phyloP scores from a whole-genome alignment of 768 basidiomycete genomes.

The Multifurca ochricompacta region DNA sequence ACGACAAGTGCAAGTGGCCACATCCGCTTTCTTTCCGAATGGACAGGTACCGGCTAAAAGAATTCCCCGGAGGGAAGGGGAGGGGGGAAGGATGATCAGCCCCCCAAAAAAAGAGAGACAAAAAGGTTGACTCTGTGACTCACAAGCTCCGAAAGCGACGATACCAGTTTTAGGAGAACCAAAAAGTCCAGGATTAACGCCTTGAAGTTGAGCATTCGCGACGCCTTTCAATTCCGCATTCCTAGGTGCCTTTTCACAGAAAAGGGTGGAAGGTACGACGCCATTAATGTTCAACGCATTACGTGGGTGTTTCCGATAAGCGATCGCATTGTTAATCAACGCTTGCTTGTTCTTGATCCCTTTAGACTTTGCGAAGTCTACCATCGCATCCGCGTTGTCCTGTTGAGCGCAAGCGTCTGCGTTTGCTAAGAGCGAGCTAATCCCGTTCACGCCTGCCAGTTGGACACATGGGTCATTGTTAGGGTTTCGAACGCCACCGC shows the following conservation, averaged over 20 bases:
- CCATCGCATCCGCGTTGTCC: conserved; percentile 42
- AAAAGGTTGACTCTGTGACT: no score
- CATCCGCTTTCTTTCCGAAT: conserved; percentile 13
- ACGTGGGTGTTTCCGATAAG: conserved; percentile 37
- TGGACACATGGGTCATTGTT: conserved; percentile 36
- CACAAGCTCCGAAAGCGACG: conserved; percentile 38
- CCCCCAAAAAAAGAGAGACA: not conserved
- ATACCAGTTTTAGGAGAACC: conserved; percentile 43
- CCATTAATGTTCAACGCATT: conserved; percentile 38
- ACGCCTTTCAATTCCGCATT: conserved; percentile 43
- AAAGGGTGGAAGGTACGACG: conserved; percentile 39
- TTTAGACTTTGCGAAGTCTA: conserved; percentile 39
- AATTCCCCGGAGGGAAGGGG: no score
- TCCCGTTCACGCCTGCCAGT: conserved; percentile 34
- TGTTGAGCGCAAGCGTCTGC: conserved; percentile 44
- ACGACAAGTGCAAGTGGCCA: conserved; percentile 11
- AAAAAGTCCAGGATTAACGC: conserved; percentile 45
- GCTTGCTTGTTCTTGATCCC: conserved; percentile 34
- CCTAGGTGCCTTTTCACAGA: conserved; percentile 48
- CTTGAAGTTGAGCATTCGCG: conserved; percentile 48
- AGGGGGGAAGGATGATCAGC: not conserved
- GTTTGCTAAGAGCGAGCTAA: conserved; percentile 37
- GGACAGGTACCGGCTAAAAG: conserved; percentile 20
- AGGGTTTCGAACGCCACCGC: conserved; percentile 33
- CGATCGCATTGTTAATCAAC: conserved; percentile 36